A percentile compares a stretch with the other conserved stretches of the same genome.
Evolutionary conservation across 2,329 filamentous ascomycete genomes (phyloP).

Genomic region (Escovopsis sp.): DNA sequence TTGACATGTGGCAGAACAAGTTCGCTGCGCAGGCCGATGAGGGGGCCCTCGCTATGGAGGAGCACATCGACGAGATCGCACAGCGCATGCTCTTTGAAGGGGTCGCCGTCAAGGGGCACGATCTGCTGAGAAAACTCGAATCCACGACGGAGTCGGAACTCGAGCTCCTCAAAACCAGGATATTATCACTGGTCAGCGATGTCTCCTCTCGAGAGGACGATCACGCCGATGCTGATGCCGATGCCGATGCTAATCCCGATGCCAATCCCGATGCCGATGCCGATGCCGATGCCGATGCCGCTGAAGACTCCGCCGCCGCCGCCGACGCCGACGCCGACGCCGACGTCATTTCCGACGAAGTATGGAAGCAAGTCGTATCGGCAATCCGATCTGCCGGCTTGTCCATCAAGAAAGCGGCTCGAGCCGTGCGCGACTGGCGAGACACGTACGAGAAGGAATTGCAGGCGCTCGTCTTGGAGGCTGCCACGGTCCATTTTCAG

Average conservation of each 20-base stretch:
- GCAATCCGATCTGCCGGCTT: constrained; percentile 53
- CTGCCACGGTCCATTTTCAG: constrained; percentile 66
- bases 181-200: constrained; percentile 45
- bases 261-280: constrained; percentile 18
- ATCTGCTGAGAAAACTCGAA: constrained; percentile 54
- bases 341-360: constrained; percentile 20
- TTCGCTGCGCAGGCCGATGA: constrained; percentile 77
- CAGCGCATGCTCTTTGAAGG: constrained; percentile 45
- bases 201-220: constrained; percentile 28
- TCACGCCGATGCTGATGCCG: too few species aligned
- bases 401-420: constrained; percentile 61
- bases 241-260: too few species aligned
- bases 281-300: constrained; percentile 18
- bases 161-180: constrained; percentile 48
- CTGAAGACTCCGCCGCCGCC: too few species aligned
- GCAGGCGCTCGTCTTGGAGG: constrained; percentile 50
- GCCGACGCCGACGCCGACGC: too few species aligned
- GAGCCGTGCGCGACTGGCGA: constrained; percentile 65
- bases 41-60: constrained; percentile 59
- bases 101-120: constrained; percentile 49
- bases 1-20: constrained; percentile 75
- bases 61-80: constrained; percentile 45
- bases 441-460: constrained; percentile 57
- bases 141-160: constrained; percentile 51
- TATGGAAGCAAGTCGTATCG: constrained; percentile 27